Conservation (phyloP, 192 early-diverging fungal species). For the Coemansia guatemalensis region DNA sequence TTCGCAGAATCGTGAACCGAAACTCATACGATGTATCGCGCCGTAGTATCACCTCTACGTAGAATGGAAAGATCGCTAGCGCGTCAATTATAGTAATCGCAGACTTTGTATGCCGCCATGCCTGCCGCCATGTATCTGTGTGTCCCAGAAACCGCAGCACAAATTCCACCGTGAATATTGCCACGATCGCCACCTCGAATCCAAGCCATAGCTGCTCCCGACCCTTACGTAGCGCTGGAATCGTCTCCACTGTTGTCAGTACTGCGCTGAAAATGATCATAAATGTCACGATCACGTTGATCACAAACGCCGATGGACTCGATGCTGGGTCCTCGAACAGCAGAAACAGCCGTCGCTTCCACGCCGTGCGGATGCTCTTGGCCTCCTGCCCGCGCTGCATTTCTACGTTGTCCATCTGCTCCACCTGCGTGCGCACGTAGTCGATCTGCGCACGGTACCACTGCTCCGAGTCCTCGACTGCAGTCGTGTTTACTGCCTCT, state of each 20-base stretch:
- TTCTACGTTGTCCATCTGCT: slow-evolving; percentile 48
- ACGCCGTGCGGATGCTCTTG: slow-evolving; percentile 37
- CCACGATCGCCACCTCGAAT: slow-evolving; percentile 69
- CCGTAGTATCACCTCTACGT: slow-evolving; percentile 67
- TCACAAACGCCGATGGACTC: slow-evolving; percentile 65
- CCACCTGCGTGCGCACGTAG: slow-evolving; percentile 53
- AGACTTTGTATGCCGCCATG: slow-evolving; percentile 51
- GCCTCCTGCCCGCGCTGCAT: slow-evolving; percentile 48
- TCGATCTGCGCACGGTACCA: slow-evolving; percentile 54
- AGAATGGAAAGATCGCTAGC: slow-evolving; percentile 77
- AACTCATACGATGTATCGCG: slow-evolving; percentile 75
- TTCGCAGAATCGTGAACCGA: slow-evolving; percentile 77
- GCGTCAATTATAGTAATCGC: slow-evolving; percentile 67
- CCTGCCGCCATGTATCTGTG: slow-evolving; percentile 65
- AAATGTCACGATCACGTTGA: slow-evolving; percentile 72
- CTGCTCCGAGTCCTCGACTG: slow-evolving; percentile 33
- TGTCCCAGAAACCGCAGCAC: slow-evolving; percentile 66
- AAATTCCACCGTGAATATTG: slow-evolving; percentile 75
- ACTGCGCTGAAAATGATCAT: slow-evolving; percentile 72
- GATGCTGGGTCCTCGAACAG: slow-evolving; percentile 80
- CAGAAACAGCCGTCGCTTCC: slow-evolving; percentile 66
- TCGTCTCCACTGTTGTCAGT: slow-evolving; percentile 77
- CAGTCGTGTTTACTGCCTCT: slow-evolving; percentile 23
- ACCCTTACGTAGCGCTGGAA: slow-evolving; percentile 64
- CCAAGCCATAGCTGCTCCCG: slow-evolving; percentile 59